These are phyloP conservation scores for Bathelium albidoporum DNA, from an alignment of 495 filamentous ascomycete species.

Conservation along the genomic window DNA sequence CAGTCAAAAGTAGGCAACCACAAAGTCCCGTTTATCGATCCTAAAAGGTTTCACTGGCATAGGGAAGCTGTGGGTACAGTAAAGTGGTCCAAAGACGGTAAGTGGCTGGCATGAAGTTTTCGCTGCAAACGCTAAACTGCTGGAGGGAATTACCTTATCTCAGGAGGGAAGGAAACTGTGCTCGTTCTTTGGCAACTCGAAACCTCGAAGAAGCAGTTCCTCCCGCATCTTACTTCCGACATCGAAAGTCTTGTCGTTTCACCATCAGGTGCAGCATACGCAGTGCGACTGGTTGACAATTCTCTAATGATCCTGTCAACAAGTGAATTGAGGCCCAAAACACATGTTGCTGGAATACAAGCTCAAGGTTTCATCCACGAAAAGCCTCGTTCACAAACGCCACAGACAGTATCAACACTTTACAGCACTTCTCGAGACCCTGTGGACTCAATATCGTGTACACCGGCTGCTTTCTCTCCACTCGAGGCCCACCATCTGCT, in stretches of 20 bases:
- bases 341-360: conserved; percentile 76
- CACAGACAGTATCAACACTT: background rate
- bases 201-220: conserved; percentile 62
- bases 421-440: conserved; percentile 2
- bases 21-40: conserved; percentile 6
- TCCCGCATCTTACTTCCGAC: conserved; percentile 77
- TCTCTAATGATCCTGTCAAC: conserved; percentile 81
- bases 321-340: conserved; percentile 68
- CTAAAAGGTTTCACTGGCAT: conserved; percentile 76
- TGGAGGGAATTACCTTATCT: conserved; percentile 88
- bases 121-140: conserved; percentile 1
- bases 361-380: conserved; percentile 25
- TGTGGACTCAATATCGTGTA: background rate
- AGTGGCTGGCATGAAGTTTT: conserved; percentile 19
- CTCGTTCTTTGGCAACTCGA: conserved; percentile 94
- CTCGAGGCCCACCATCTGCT: conserved; percentile 48
- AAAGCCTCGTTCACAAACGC: background rate
- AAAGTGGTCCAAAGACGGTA: conserved; percentile 88
- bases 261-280: conserved; percentile 65
- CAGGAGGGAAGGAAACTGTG: conserved; percentile 81
- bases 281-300: conserved; percentile 78
- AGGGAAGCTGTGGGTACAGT: conserved; percentile 66
- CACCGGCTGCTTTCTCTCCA: conserved; percentile 44
- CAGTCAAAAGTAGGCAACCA: conserved; percentile 23
- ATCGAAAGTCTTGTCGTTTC: conserved; percentile 80